Base-by-base conservation (phyloP, 78 protist species). In the Bigelowiella natans region DNA sequence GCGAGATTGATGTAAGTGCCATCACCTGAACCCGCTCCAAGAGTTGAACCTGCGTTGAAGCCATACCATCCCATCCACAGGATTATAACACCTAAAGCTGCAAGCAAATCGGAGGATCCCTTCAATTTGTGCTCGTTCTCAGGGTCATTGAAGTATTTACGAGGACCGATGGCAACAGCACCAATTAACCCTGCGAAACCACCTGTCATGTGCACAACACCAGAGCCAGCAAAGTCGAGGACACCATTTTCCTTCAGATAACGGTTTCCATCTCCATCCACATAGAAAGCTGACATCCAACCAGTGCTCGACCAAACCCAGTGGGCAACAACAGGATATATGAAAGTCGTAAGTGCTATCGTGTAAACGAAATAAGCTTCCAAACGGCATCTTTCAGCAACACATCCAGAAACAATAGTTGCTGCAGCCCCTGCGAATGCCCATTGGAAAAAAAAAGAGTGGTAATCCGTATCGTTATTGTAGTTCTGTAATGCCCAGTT, bases 181-280 rank as follows among this genome's bases (percentile, higher is more conserved):
- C 2, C 91, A 85, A 28, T 92, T 18, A 96, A 39, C 3, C 94
- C 95, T 1, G 92, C 84, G n/a, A 92, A 7, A n/a, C 96, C 98
- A 51, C 97, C 98, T 28, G 89, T 92, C 88, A 92, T 82, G 93
- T 96, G 98, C n/a, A 96, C 98, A 2, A 92, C 95, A 0, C 91
- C 92, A 0, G 90, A 86, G 38, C 95, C 94, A 2, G 93, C 89
- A 90, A 92, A 90, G 89, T 93, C 92, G 36, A 85, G 73, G 26
- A 1, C 0, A 29, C 30, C 36, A 88, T 90, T 0, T 89, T 39
- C 37, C 91, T 1, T 38, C 82, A 39, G n/a, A n/a, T n/a, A n/a
- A n/a, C n/a, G n/a, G n/a, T n/a, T n/a, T n/a, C n/a, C n/a, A n/a
- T n/a, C n/a, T n/a, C n/a, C n/a, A n/a, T n/a, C n/a, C n/a, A n/a